Evolutionary conservation across 2,329 filamentous ascomycete species (phyloP).

Genomic region (Cladophialophora chaetospira): DNA sequence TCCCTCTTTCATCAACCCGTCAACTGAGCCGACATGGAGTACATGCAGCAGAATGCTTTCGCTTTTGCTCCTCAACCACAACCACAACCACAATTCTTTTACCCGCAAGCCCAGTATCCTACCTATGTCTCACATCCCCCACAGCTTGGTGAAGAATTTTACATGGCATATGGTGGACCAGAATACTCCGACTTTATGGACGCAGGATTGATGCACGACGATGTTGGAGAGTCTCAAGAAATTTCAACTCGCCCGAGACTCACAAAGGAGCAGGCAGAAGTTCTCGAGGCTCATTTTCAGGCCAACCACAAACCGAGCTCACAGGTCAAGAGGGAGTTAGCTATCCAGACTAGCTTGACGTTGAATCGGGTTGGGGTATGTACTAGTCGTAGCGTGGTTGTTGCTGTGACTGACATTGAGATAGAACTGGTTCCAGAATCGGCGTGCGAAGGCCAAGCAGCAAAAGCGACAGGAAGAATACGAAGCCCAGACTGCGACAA

Average conservation of each 20-base stretch:
- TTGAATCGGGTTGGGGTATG: constrained; percentile 52
- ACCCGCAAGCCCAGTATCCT: constrained; percentile 21
- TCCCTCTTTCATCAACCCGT: not conserved
- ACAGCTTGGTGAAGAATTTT: constrained; percentile 22
- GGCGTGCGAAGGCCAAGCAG: constrained; percentile 55
- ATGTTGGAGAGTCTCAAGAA: constrained; percentile 52
- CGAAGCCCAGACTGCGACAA: constrained; percentile 35
- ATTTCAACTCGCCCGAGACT: constrained; percentile 52
- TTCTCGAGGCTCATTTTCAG: constrained; percentile 52
- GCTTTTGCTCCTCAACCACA: constrained; percentile 26
- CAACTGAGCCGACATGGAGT: constrained; percentile 14
- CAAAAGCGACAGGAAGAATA: constrained; percentile 54
- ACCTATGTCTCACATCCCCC: constrained; percentile 22
- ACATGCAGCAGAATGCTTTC: constrained; percentile 23
- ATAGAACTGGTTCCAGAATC: constrained; percentile 57
- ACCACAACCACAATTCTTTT: constrained; percentile 29
- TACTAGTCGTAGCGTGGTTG: not conserved
- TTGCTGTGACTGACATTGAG: constrained; percentile 20
- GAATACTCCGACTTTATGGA: constrained; percentile 48
- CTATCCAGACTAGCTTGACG: constrained; percentile 51
- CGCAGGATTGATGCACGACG: constrained; percentile 43
- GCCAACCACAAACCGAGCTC: constrained; percentile 54
- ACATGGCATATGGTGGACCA: constrained; percentile 24
- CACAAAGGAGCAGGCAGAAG: constrained; percentile 55
- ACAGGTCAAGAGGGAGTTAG: constrained; percentile 53